These are phyloP conservation scores for Erigeron canadensis DNA, from an alignment of 129 eudicot species.

Conservation along the genomic window DNA sequence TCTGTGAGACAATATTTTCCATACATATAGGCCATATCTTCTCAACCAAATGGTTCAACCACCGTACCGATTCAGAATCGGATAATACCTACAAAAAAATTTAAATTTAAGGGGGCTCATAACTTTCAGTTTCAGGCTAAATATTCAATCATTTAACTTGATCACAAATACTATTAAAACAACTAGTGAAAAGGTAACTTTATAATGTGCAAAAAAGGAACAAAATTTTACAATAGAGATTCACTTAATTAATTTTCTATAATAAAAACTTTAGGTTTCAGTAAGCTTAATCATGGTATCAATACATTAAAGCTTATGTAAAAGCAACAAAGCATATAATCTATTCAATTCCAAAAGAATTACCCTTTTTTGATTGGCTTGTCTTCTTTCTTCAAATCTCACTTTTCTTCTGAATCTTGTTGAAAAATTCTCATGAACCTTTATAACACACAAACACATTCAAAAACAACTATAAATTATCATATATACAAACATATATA, in stretches of 20 bases:
- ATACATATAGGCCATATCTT: conserved; percentile 88
- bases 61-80: conserved; percentile 87
- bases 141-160: conserved; percentile 18
- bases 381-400: conserved; percentile 71
- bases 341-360: neutral
- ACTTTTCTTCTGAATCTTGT: conserved; percentile 66
- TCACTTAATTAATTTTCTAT: neutral
- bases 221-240: conserved; percentile 6
- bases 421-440: conserved; percentile 77
- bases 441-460: conserved; percentile 8
- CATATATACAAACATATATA: neutral
- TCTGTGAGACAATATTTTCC: conserved; percentile 87
- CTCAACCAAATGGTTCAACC: conserved; percentile 89
- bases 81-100: conserved; percentile 61
- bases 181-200: neutral
- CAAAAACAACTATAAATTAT: neutral
- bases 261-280: conserved; percentile 8
- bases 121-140: conserved; percentile 5
- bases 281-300: neutral
- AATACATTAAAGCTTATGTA: neutral
- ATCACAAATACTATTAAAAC: conserved; percentile 4
- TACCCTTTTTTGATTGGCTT: conserved; percentile 77
- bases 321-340: conserved; percentile 11
- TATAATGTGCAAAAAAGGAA: neutral
- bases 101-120: neutral